A percentile compares a stretch with the other conserved stretches of the same genome.
Evolutionary conservation across 345 rosid genomes (phyloP).

Genomic region (Orychophragmus violaceus): DNA sequence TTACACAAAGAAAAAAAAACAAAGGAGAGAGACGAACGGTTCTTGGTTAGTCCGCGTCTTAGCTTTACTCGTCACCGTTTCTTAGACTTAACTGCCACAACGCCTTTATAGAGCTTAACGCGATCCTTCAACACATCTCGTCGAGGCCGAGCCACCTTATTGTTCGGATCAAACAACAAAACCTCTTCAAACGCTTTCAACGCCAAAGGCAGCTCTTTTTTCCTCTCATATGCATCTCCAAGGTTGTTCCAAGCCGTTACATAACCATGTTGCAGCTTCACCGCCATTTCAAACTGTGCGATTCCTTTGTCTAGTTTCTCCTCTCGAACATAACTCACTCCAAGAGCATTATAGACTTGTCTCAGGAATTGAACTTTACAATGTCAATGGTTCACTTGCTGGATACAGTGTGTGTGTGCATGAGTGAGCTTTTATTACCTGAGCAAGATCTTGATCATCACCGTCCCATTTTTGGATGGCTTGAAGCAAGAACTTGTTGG

Average conservation of each 20-base stretch:
- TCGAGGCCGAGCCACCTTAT: conserved; percentile 76
- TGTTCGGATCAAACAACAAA: conserved; percentile 84
- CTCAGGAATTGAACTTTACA: neutral
- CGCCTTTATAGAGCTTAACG: conserved; percentile 69
- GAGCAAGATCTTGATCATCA: conserved; percentile 96
- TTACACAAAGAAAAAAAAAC: neutral
- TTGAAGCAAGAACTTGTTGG: conserved; percentile 71
- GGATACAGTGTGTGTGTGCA: neutral
- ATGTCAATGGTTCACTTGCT: neutral
- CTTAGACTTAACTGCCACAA: conserved; percentile 67
- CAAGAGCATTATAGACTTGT: conserved; percentile 56
- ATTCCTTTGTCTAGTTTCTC: conserved; percentile 87
- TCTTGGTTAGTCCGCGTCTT: neutral
- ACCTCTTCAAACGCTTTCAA: conserved; percentile 92
- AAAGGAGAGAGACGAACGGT: neutral
- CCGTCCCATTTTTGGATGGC: conserved; percentile 97
- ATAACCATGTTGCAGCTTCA: conserved; percentile 87
- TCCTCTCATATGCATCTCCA: conserved; percentile 96
- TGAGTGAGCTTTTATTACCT: conserved; percentile 38
- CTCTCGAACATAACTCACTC: conserved; percentile 69
- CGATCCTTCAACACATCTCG: conserved; percentile 68
- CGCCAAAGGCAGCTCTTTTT: conserved; percentile 63
- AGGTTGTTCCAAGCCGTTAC: conserved; percentile 99
- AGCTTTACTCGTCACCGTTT: conserved; percentile 39
- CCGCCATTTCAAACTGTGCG: conserved; percentile 73